Percentiles rank a stretch among this genome's conserved stretches.
These are phyloP conservation scores for Diddensiella caesifluorescens DNA, from an alignment of 805 yeast genomes.

Conservation along the genomic window DNA sequence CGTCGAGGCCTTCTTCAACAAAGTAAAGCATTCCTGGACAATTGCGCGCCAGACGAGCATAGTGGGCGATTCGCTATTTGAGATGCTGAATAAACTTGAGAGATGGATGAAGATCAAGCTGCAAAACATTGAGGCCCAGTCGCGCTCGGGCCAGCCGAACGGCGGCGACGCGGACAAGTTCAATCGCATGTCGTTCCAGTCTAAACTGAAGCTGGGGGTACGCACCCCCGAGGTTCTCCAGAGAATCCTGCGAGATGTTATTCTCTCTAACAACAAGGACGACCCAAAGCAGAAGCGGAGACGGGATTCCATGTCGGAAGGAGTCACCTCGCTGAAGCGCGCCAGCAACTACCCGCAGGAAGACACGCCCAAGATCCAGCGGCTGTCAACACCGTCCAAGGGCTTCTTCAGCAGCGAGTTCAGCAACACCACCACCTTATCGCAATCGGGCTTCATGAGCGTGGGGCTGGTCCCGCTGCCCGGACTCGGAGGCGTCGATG, in stretches of 20 bases:
- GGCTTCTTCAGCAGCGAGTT: not conserved
- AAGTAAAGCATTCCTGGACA: conserved; percentile 13
- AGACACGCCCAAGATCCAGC: too few species aligned
- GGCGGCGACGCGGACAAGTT: not conserved
- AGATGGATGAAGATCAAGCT: conserved; percentile 10
- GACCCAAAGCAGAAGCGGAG: conserved; percentile 1
- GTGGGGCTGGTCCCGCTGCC: too few species aligned
- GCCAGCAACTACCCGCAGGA: too few species aligned
- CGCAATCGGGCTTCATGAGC: too few species aligned
- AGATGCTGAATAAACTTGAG: conserved; percentile 9
- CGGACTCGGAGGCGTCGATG: too few species aligned
- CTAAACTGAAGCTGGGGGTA: not conserved
- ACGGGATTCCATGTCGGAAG: too few species aligned
- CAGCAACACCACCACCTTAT: not conserved
- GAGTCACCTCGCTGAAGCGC: too few species aligned
- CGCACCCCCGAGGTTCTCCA: conserved; percentile 8
- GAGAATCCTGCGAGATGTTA: conserved; percentile 8
- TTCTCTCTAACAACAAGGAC: not conserved
- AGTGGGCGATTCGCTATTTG: conserved; percentile 1
- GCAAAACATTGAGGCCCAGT: not conserved
- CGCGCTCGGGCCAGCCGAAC: too few species aligned
- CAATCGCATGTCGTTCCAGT: not conserved
- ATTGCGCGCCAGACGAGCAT: conserved; percentile 1
- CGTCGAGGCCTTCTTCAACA: conserved; percentile 22
- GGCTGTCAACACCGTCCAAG: not conserved